A percentile compares a stretch with the other conserved stretches of the same genome.
phyloP scores from a whole-genome alignment of 441 rosid genomes.

The Cnidoscolus chayamansa region DNA sequence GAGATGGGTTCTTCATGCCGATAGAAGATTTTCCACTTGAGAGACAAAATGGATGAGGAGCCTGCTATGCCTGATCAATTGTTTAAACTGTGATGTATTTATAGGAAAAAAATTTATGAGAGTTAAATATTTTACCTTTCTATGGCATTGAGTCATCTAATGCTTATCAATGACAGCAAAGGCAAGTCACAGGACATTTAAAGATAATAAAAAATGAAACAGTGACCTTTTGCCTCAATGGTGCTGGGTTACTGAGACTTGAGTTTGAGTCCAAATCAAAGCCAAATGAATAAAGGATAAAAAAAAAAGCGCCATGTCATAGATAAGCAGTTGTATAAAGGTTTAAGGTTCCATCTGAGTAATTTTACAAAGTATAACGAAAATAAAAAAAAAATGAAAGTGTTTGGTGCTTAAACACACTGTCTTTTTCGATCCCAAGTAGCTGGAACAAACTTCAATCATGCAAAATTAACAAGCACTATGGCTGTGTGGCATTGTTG shows the following conservation, averaged over 20 bases:
- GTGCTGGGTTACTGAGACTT: no score
- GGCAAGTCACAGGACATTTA: not conserved
- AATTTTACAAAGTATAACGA: not conserved
- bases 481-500: not conserved
- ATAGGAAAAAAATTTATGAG: slow-evolving; percentile 15
- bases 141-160: slow-evolving; percentile 36
- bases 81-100: slow-evolving; percentile 26
- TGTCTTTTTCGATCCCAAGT: not conserved
- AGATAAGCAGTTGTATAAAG: not conserved
- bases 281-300: no score
- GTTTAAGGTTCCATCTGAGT: not conserved
- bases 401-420: not conserved
- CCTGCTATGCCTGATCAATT: slow-evolving; percentile 11
- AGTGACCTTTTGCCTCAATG: no score
- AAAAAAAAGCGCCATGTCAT: not conserved
- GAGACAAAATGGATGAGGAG: slow-evolving; percentile 1
- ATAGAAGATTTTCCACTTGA: not conserved
- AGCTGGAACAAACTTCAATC: not conserved
- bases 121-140: slow-evolving; percentile 10
- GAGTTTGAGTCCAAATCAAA: no score
- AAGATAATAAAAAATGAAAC: not conserved
- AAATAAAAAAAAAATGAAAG: not conserved
- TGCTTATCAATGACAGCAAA: slow-evolving; percentile 25
- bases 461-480: not conserved
- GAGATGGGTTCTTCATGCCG: slow-evolving; percentile 29